Evolutionary conservation across 2,329 filamentous ascomycete genomes (phyloP), one percentile per base, ranked within the genome.

Genomic region (Pseudogymnoascus sp.): DNA sequence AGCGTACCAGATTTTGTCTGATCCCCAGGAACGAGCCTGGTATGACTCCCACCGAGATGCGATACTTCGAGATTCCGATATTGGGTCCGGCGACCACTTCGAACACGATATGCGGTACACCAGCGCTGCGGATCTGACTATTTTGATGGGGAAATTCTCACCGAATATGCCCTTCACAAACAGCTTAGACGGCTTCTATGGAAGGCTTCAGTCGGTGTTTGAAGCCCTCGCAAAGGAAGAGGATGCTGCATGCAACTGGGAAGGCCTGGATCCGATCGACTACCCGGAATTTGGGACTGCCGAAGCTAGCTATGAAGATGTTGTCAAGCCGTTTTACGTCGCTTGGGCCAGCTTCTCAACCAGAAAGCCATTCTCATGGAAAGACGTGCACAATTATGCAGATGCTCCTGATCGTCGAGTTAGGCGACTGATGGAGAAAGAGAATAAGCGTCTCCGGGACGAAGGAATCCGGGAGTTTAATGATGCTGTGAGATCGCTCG

Each of bases 1-100:
- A 37, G 95, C 95, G 56, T 96, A 99, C 74, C 91, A 97, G 75
- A 86, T 99, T n/a, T 83, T 99, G 1, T 96, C 93, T 1, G 95
- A 99, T 74, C 87, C 92, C 10, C 93, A 99, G 74, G 95, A 99
- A 75, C 86, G 95, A 69, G 89, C 93, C 33, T 99, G 95, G 95
- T 99, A 99, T 77, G 93, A 99, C 76, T 92, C 92, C 2, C 95
- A 99, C 73, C 88, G 91, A 65, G 88, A 92, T 69, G 87, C 89
- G 60, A 96, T 97, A 66, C 78, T 97, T 66, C 83, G 84, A 31
- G 79, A 79, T 33, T 78, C 75, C 26, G 75, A 75, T 50, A 71
- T 68, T 9, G 70, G 71, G 9, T 68, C 73, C 33, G 74, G 75
- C 56, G 81, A 80, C 37, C 79, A 84, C 62, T 86, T 85, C 68